Evolutionary conservation across 805 yeast genomes (phyloP).

Genomic region (Saccharomycopsis fibuligera): DNA sequence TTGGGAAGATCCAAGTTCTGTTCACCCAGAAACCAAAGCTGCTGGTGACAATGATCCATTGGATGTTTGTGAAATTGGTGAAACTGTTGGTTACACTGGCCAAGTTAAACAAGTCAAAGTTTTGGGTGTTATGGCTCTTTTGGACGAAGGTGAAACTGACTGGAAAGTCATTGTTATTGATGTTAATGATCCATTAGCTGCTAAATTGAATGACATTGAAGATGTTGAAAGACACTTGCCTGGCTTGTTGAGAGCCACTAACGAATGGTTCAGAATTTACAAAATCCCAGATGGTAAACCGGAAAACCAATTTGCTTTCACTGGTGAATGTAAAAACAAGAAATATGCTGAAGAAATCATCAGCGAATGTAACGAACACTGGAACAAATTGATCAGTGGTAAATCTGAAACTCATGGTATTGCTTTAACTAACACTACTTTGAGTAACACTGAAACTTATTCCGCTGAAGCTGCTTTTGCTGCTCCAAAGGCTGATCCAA

Average conservation of each 20-base stretch:
- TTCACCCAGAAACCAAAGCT: constrained; percentile 60
- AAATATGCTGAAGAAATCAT: constrained; percentile 81
- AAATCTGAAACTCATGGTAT: constrained; percentile 55
- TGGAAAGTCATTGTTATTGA: constrained; percentile 92
- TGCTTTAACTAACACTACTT: constrained; percentile 69
- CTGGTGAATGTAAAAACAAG: constrained; percentile 85
- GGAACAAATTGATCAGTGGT: constrained; percentile 71
- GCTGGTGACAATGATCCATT: constrained; percentile 83
- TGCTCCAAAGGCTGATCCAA: constrained; percentile 65
- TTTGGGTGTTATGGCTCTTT: constrained; percentile 87
- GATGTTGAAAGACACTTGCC: constrained; percentile 89
- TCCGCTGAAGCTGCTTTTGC: constrained; percentile 39
- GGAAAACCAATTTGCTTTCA: constrained; percentile 92
- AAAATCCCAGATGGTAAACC: constrained; percentile 98
- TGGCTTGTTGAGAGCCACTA: constrained; percentile 86
- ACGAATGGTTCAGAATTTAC: constrained; percentile 98
- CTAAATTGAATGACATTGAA: constrained; percentile 80
- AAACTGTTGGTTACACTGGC: constrained; percentile 57
- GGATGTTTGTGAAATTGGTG: constrained; percentile 81
- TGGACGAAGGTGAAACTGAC: constrained; percentile 88
- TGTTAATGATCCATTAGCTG: constrained; percentile 81
- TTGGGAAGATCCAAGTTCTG: constrained; percentile 68
- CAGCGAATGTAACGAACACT: constrained; percentile 75
- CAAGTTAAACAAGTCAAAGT: constrained; percentile 84
- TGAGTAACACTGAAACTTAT: constrained; percentile 49